Evolutionary conservation across 257 asterid genomes (phyloP), one percentile per base, ranked within the genome.

Genomic region (Solanum acaule): DNA sequence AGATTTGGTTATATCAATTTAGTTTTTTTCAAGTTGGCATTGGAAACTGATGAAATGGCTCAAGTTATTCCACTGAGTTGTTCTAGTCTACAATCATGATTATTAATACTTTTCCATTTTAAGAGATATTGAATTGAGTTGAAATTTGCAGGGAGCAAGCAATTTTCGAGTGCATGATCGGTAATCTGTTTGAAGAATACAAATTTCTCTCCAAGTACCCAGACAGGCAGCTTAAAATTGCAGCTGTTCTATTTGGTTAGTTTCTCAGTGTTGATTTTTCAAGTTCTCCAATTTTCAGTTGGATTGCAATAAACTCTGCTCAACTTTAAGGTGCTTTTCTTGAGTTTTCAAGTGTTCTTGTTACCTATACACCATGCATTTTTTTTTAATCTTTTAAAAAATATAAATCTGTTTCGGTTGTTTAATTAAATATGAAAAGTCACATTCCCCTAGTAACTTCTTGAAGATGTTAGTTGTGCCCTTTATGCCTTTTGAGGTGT

Each of bases 171-270:
- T 97, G 95, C 93, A 94, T 96, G 98, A 93, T 96, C 25, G 95
- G 93, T 46, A 96, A 95, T 86, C 93, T 97, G 81, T 95, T 96
- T 89, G 99, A 97, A 91, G 98, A 97, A 89, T 97, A 93, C 94
- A 93, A 95, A 49, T 96, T 94, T 89, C 93, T 96, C 90, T 88
- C 94, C 89, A 95, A 94, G 90, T 96, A 94, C 89, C 99, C 99
- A 87, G 98, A 95, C n/a, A 92, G 91, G 91, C 98, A 96, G 94
- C 94, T 96, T 90, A 93, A 88, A 90, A 92, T 94, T 87, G 98
- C 99, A 46, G 98, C 98, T 42, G 88, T 91, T 92, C 94, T 96
- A 44, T 94, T 94, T 86, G 99, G 98, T 96, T 90, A 93, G 98
- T 76, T 91, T 87, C 46, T 91, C 22, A 70, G 84, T 29, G 42